Base-by-base conservation (phyloP, 805 yeast genomes). In the Maudiozyma pseudohumilis region DNA sequence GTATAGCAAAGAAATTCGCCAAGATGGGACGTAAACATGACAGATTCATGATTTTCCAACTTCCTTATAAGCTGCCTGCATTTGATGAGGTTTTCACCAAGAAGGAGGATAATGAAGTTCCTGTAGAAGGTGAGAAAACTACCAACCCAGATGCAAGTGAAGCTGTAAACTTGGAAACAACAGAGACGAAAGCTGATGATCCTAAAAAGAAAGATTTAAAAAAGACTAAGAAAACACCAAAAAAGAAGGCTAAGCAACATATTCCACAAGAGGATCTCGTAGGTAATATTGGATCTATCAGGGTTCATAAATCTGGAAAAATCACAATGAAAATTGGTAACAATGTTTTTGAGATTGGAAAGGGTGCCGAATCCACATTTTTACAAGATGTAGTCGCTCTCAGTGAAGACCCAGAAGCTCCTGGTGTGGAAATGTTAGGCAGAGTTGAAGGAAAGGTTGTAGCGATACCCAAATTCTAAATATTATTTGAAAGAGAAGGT, bases 231-330 rank as follows among this genome's bases (percentile, higher is more conserved):
- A 24, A 17, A 8, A 36, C 24, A 16, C 5, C 22, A 3, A 36
- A 18, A 37, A 41, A 12, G 31, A 33, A 11, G 35, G 37, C 32
- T 40, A 39, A 19, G 43, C 46, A 20, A 39, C 42, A 24, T 32
- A 34, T 37, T 5, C 36, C 41, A 26, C 43, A 36, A 12, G 42
- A 41, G 24, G 38, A 46, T 7, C 41, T 47, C 38, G 17, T 62
- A 28, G 96, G 96, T 1, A 66, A 66, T 38, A 68, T 86, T 27
- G 96, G 96, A 5, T 67, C 72, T 8, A 52, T 89, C 24, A 73
- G 89, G 39, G 66, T 79, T 32, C 96, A 88, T 56, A 74, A 78
- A 50, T 84, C 95, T 1, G 97, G 97, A 3, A 83, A 74, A 53
- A 57, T 86, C 16, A 69, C 94, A 3, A 70, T 88, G 57, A 71